phyloP scores from a whole-genome alignment of 768 basidiomycete genomes.

The Coprinopsis strossmayeri region DNA sequence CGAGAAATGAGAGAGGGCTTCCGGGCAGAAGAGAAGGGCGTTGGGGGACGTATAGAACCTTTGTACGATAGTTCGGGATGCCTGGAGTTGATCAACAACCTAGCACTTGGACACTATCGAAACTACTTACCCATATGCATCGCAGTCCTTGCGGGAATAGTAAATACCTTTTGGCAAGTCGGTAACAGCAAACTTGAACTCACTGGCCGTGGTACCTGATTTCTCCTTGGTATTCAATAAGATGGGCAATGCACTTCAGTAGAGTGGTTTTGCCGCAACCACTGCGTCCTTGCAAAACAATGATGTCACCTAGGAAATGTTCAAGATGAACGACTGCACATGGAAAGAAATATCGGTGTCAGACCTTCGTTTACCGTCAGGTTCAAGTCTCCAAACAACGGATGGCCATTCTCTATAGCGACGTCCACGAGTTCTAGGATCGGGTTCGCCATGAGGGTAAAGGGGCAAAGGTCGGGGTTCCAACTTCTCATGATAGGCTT shows the following conservation, averaged over 20 bases:
- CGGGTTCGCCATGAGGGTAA: conserved; percentile 15
- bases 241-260: conserved; percentile 78
- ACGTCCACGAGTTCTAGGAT: conserved; percentile 52
- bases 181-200: conserved; percentile 9
- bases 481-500: background rate
- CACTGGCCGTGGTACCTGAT: conserved; percentile 64
- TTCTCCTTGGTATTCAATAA: conserved; percentile 63
- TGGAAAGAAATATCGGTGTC: too few relatives aligned
- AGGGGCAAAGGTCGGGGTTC: background rate
- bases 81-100: conserved; percentile 26
- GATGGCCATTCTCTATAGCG: conserved; percentile 36
- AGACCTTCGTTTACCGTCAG: conserved; percentile 55
- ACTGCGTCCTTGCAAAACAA: conserved; percentile 74
- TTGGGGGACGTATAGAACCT: conserved; percentile 83
- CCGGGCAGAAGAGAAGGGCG: conserved; percentile 81
- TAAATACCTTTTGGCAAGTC: background rate
- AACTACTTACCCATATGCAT: conserved; percentile 30
- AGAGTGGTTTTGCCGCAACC: conserved; percentile 80
- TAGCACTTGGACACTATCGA: conserved; percentile 12
- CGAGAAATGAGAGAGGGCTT: conserved; percentile 69
- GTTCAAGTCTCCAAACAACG: conserved; percentile 54
- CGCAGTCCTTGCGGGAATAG: conserved; percentile 34
- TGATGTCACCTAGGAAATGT: conserved; percentile 54
- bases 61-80: conserved; percentile 71
- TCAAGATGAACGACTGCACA: too few relatives aligned